phyloP scores from a whole-genome alignment of 2,329 filamentous ascomycete genomes.

The Penicillium sp. region DNA sequence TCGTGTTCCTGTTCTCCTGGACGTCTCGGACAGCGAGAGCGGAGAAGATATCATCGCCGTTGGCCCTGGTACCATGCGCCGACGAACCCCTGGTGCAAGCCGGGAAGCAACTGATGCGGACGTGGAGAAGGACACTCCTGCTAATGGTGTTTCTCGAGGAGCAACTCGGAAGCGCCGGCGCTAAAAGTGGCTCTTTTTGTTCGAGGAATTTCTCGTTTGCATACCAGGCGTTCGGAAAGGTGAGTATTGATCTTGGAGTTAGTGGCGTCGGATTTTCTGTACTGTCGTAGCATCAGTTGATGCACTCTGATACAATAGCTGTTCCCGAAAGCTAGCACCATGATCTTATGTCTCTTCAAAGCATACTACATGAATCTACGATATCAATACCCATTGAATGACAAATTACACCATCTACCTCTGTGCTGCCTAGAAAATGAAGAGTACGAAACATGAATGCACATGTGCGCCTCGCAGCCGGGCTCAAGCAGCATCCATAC shows the following conservation, averaged over 20 bases:
- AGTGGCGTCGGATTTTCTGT: neutral
- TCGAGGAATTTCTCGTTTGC: conserved; percentile 6
- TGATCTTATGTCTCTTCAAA: no score
- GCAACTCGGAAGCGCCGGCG: conserved; percentile 34
- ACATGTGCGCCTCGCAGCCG: no score
- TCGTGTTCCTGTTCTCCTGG: conserved; percentile 88
- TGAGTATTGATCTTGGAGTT: neutral
- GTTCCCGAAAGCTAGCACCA: neutral
- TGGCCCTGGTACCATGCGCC: conserved; percentile 77
- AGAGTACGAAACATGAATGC: no score
- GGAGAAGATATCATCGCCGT: conserved; percentile 79
- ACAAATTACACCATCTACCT: neutral
- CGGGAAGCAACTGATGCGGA: conserved; percentile 55
- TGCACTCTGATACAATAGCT: neutral
- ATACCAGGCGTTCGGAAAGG: conserved; percentile 8
- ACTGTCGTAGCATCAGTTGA: neutral
- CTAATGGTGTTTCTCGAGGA: conserved; percentile 25
- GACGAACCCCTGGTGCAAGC: conserved; percentile 76
- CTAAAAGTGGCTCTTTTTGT: conserved; percentile 12
- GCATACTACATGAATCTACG: neutral
- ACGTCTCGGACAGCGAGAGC: conserved; percentile 90
- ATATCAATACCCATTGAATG: neutral
- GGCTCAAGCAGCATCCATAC: no score
- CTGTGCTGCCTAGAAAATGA: neutral
- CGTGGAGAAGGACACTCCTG: conserved; percentile 17